Evolutionary conservation across 129 eudicot genomes (phyloP), one percentile per base, ranked within the genome.

Genomic region (Kitagawia praeruptora): DNA sequence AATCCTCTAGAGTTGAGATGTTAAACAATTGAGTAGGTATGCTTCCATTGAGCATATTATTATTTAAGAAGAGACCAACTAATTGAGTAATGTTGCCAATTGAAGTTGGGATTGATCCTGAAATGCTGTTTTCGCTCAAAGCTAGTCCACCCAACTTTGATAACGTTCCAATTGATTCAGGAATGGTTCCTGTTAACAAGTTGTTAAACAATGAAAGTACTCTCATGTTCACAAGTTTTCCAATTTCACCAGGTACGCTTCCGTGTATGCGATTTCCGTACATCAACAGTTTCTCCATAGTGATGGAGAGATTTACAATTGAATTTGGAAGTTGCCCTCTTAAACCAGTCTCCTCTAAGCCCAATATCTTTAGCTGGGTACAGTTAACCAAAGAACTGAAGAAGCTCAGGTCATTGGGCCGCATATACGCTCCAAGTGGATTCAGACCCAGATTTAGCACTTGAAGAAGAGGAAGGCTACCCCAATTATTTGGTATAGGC

Each of bases 351-450:
- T 27, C 5, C 2, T 40, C 48, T 69, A 75, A n/a, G 67, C 70
- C 51, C 54, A 81, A 38, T 31, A 31, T 1, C 0, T 31, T 31
- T 56, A 56, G 0, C 0, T 56, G 66, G 66, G 12, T 56, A 56
- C 66, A 56, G 2, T 56, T 56, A 6, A 56, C 66, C 7, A 56
- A 56, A n/a, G 66, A 21, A 56, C 19, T 18, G 10, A 48, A n/a
- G 34, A 70, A 77, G 37, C 77, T 77, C 40, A 51, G 37, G 34
- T 82, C 78, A 75, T 81, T 63, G 34, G 34, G 34, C 34, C 34
- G 34, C 34, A 31, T 31, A 31, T 31, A 31, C 34, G 34, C 34
- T 31, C 34, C 34, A 0, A 31, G 34, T 31, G 34, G 34, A 31
- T 31, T 31, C 0, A 0, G 34, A 31, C 34, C 34, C 34, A 31